A percentile compares a stretch with the other conserved stretches of the same genome.
phyloP scores from a whole-genome alignment of 2,329 filamentous ascomycete genomes.

The Paraconiothyrium sp. region DNA sequence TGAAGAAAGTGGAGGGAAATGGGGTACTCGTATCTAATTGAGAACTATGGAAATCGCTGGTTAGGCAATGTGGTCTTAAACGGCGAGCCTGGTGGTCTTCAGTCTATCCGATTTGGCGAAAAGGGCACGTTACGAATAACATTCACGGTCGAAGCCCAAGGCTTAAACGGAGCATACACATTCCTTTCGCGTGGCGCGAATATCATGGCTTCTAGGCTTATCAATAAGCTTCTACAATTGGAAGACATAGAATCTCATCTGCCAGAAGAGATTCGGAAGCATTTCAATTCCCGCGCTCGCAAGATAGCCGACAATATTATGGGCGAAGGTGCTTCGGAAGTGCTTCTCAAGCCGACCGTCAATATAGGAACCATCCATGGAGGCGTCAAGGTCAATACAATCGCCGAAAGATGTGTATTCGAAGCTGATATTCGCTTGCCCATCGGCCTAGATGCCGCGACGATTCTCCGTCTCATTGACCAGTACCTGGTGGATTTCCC shows the following conservation, averaged over 20 bases:
- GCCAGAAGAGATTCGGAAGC: constrained; percentile 34
- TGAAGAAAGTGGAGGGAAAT: constrained; percentile 54
- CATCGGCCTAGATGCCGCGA: constrained; percentile 45
- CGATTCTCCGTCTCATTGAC: constrained; percentile 41
- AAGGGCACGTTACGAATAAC: constrained; percentile 55
- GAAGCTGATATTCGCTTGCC: constrained; percentile 55
- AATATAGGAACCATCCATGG: constrained; percentile 50
- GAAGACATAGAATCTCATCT: constrained; percentile 41
- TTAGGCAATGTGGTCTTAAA: constrained; percentile 52
- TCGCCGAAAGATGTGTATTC: constrained; percentile 50
- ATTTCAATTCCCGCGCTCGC: constrained; percentile 45
- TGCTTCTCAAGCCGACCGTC: constrained; percentile 48
- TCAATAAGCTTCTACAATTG: constrained; percentile 40
- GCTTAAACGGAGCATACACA: constrained; percentile 54
- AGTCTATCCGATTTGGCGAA: constrained; percentile 54
- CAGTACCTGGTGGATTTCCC: constrained; percentile 38
- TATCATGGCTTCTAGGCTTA: constrained; percentile 45
- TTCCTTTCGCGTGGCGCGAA: constrained; percentile 52
- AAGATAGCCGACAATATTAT: constrained; percentile 48
- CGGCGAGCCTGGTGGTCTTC: constrained; percentile 51
- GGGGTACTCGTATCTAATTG: constrained; percentile 50
- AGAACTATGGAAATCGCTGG: constrained; percentile 45
- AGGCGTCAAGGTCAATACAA: constrained; percentile 56
- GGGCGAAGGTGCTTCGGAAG: constrained; percentile 47
- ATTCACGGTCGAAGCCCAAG: constrained; percentile 45